Evolutionary conservation across 306 rosid genomes (phyloP).

Genomic region (Datisca glomerata): DNA sequence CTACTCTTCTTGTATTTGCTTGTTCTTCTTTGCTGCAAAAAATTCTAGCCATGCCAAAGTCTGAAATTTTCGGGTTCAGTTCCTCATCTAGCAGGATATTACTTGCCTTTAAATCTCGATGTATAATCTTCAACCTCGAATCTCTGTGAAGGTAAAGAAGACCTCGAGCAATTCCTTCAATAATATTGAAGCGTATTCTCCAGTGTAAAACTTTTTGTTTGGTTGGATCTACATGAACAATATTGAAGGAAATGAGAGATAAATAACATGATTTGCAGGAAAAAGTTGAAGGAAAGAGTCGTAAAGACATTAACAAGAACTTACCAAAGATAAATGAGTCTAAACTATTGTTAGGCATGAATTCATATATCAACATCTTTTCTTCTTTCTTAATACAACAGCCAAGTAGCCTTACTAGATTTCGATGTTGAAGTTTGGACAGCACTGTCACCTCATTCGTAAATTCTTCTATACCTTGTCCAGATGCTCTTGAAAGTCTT

Average conservation of each 20-base stretch:
- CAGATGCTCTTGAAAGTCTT: conserved; percentile 42
- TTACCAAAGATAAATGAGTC: conserved; percentile 47
- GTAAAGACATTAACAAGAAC: conserved; percentile 9
- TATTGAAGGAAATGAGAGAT: neutral
- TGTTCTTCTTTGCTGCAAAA: conserved; percentile 27
- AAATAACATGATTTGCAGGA: too few species aligned
- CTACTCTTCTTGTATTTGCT: conserved; percentile 34
- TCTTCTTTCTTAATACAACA: conserved; percentile 44
- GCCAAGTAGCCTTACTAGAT: conserved; percentile 53
- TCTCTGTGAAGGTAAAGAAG: conserved; percentile 56
- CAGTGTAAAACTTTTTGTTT: conserved; percentile 28
- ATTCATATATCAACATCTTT: conserved; percentile 46
- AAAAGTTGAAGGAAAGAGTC: too few species aligned
- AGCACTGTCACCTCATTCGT: conserved; percentile 45
- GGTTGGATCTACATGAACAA: neutral
- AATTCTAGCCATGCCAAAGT: conserved; percentile 64
- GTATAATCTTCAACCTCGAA: conserved; percentile 44
- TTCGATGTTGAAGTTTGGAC: conserved; percentile 54
- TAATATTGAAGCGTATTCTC: conserved; percentile 34
- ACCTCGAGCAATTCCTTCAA: conserved; percentile 48
- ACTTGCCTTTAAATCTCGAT: conserved; percentile 59
- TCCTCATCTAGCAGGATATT: conserved; percentile 38
- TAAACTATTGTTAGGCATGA: conserved; percentile 54
- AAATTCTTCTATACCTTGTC: conserved; percentile 58
- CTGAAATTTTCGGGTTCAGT: conserved; percentile 55